Conservation (phyloP, 345 rosid genomes). For the Acer saccharum region DNA sequence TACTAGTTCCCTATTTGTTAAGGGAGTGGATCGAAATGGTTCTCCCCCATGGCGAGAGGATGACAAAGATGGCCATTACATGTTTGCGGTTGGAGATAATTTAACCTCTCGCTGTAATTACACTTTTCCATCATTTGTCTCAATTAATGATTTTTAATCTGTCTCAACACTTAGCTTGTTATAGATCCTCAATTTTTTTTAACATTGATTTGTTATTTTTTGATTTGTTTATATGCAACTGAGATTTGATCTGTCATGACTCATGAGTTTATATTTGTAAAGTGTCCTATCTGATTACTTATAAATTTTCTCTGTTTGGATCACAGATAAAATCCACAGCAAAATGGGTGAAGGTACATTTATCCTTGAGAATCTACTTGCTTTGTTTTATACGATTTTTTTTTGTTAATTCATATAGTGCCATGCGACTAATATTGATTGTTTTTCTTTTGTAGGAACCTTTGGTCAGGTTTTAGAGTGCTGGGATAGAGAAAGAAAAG, state of each 20-base stretch:
- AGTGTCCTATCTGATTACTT: slow-evolving; percentile 7
- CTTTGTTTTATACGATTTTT: not conserved
- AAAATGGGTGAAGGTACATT: slow-evolving; percentile 90
- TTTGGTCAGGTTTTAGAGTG: slow-evolving; percentile 94
- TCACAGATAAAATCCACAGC: slow-evolving; percentile 79
- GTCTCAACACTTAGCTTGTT: not conserved
- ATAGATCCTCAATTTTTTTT: not conserved
- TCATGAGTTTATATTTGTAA: not conserved
- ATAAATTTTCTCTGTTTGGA: slow-evolving; percentile 7
- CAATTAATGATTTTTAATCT: not conserved
- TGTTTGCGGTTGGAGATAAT: slow-evolving; percentile 94
- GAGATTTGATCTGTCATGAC: not conserved
- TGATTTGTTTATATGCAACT: not conserved
- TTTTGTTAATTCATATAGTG: slow-evolving; percentile 9
- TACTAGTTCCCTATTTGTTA: slow-evolving; percentile 43
- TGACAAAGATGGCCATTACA: slow-evolving; percentile 98
- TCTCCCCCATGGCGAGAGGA: slow-evolving; percentile 93
- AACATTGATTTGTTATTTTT: not conserved
- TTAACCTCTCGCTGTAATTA: slow-evolving; percentile 92
- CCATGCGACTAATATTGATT: slow-evolving; percentile 1
- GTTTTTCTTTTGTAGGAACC: slow-evolving; percentile 50
- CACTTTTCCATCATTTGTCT: slow-evolving; percentile 45
- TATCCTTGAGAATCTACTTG: not conserved
- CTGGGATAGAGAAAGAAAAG: slow-evolving; percentile 86
- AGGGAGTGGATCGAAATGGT: slow-evolving; percentile 68